These are phyloP conservation scores for Colletotrichum limetticola DNA, from an alignment of 2,329 filamentous ascomycete species.

Conservation along the genomic window DNA sequence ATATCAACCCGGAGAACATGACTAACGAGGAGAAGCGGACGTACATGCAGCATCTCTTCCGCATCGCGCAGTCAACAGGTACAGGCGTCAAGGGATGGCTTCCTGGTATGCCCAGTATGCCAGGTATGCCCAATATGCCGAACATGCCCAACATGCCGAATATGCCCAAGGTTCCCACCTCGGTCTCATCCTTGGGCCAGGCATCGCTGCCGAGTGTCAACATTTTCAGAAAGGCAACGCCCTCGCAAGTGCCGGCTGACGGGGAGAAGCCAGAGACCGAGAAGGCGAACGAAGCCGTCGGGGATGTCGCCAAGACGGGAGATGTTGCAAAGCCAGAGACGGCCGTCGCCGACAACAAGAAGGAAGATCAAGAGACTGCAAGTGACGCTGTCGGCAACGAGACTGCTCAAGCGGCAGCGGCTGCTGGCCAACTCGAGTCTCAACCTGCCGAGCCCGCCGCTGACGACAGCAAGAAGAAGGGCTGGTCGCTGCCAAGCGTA, in stretches of 20 bases:
- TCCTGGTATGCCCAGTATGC: constrained; percentile 56
- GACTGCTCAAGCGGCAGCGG: not conserved
- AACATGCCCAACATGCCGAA: constrained; percentile 47
- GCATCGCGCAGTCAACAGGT: constrained; percentile 59
- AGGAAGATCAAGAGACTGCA: not conserved
- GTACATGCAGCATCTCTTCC: constrained; percentile 62
- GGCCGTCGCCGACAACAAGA: not conserved
- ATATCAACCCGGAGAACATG: constrained; percentile 46
- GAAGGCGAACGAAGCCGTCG: not conserved
- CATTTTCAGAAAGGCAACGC: constrained; percentile 43
- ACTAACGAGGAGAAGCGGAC: constrained; percentile 49
- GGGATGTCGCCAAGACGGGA: not conserved
- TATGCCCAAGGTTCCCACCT: constrained; percentile 42
- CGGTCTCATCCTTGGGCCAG: constrained; percentile 43
- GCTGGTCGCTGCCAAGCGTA: not conserved
- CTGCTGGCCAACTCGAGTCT: not conserved
- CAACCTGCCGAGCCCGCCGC: not conserved
- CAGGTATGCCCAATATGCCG: constrained; percentile 46
- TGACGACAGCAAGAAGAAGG: not conserved
- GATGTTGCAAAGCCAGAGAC: not conserved
- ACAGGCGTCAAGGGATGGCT: constrained; percentile 57
- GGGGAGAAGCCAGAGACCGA: not conserved
- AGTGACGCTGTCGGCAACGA: not conserved
- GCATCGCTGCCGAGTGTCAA: constrained; percentile 46
- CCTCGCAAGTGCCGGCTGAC: not conserved